Conservation (phyloP, 305 asterid genomes). For the Fraxinus latifolia region DNA sequence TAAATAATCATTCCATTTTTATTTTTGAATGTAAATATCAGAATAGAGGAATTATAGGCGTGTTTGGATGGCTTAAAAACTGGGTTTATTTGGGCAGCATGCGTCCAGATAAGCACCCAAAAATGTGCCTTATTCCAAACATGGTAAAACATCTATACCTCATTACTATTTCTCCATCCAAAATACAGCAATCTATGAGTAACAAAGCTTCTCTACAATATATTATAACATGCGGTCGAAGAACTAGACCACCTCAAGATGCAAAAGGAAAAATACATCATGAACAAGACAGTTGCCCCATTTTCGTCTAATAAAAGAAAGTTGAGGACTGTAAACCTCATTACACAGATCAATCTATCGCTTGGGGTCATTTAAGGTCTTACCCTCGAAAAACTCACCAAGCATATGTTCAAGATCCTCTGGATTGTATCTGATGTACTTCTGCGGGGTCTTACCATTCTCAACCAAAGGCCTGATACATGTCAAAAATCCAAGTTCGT, state of each 20-base stretch:
- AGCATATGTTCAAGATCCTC: slow-evolving; percentile 98
- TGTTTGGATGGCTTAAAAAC: neutral
- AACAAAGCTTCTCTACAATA: neutral
- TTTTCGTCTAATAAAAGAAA: neutral
- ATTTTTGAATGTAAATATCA: neutral
- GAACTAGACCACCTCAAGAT: neutral
- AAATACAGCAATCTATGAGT: neutral
- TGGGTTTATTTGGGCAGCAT: neutral
- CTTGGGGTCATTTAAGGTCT: slow-evolving; percentile 72
- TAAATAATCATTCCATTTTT: neutral
- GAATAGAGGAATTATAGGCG: neutral
- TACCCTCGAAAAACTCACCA: slow-evolving; percentile 92
- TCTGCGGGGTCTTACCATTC: slow-evolving; percentile 83
- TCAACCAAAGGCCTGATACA: slow-evolving; percentile 73
- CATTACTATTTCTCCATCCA: neutral
- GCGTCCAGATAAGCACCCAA: neutral
- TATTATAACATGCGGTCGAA: neutral
- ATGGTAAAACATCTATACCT: neutral
- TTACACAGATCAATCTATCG: slow-evolving; percentile 37
- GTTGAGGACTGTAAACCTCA: neutral
- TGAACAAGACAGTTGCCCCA: neutral
- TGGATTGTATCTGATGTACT: slow-evolving; percentile 84
- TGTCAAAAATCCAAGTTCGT: neutral
- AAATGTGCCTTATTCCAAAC: neutral
- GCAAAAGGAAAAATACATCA: neutral